phyloP scores from a whole-genome alignment of 2,329 filamentous ascomycete genomes.

The Dothiorella sarmentorum region DNA sequence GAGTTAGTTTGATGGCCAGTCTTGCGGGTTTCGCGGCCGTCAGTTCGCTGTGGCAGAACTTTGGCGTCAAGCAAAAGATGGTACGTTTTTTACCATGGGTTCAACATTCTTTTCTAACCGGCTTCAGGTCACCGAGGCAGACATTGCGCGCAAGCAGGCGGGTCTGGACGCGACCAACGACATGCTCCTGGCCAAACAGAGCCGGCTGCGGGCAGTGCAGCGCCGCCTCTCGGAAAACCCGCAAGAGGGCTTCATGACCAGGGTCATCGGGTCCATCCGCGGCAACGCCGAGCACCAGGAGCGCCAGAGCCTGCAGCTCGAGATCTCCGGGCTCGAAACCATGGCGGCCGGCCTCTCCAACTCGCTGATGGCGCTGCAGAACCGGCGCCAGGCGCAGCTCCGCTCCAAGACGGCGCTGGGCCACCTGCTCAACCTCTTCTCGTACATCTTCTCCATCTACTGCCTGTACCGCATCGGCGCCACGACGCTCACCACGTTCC shows the following conservation, averaged over 20 bases:
- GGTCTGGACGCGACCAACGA: conserved; percentile 76
- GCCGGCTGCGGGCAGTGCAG: conserved; percentile 67
- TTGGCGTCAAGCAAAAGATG: conserved; percentile 61
- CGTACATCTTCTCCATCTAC: conserved; percentile 72
- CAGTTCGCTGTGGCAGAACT: conserved; percentile 80
- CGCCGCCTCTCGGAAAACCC: conserved; percentile 54
- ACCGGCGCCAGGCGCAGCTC: conserved; percentile 60
- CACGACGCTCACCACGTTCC: conserved; percentile 65
- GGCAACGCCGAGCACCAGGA: conserved; percentile 57
- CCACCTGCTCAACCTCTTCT: conserved; percentile 59
- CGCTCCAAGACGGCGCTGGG: conserved; percentile 66
- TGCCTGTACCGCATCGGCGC: conserved; percentile 79
- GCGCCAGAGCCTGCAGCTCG: conserved; percentile 59
- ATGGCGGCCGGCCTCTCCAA: conserved; percentile 72
- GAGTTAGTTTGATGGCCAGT: conserved; percentile 80
- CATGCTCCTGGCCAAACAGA: conserved; percentile 72
- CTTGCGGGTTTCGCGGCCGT: conserved; percentile 89
- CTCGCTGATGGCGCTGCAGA: conserved; percentile 61
- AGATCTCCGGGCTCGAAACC: conserved; percentile 74
- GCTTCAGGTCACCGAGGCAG: conserved; percentile 60
- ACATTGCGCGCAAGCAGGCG: conserved; percentile 72
- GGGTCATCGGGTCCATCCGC: conserved; percentile 68
- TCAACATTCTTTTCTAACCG: conserved; percentile 17
- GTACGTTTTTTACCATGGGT: conserved; percentile 32
- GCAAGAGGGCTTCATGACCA: conserved; percentile 63